A percentile compares a stretch with the other conserved stretches of the same genome.
Evolutionary conservation across 768 basidiomycete genomes (phyloP).

Genomic region (Rhizopogon vesiculosus): DNA sequence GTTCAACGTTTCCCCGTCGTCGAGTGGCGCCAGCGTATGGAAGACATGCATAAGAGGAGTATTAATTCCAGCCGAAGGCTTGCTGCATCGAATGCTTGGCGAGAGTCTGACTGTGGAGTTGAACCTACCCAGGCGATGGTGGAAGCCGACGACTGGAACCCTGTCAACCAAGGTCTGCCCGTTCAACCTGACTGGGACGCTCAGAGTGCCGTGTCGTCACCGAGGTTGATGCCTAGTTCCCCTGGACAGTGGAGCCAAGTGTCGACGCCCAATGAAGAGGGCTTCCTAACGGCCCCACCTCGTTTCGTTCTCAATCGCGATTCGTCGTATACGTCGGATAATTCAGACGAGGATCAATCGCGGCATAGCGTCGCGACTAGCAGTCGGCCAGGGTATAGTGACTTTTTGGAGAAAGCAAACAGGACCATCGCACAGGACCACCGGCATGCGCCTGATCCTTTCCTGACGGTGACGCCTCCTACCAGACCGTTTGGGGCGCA

Average conservation of each 20-base stretch:
- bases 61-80: conserved; percentile 64
- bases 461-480: conserved; percentile 64
- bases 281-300: conserved; percentile 32
- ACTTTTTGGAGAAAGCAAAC: conserved; percentile 86
- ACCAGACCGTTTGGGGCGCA: conserved; percentile 74
- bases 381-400: conserved; percentile 49
- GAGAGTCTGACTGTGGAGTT: conserved; percentile 60
- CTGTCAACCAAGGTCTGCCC: conserved; percentile 58
- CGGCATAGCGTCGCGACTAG: conserved; percentile 25
- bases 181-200: conserved; percentile 75
- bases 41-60: conserved; percentile 89
- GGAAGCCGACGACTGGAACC: conserved; percentile 79
- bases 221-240: conserved; percentile 41
- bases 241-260: conserved; percentile 65
- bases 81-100: conserved; percentile 76
- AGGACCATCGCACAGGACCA: conserved; percentile 77
- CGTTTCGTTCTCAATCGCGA: conserved; percentile 23
- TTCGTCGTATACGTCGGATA: conserved; percentile 38
- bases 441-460: conserved; percentile 78
- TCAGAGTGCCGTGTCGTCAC: conserved; percentile 45
- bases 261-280: conserved; percentile 43
- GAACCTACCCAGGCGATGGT: conserved; percentile 41
- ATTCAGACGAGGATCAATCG: conserved; percentile 58
- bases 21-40: conserved; percentile 94
- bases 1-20: conserved; percentile 97